These are phyloP conservation scores for Avena insularis DNA, from an alignment of 176 grass and related monocot genomes.

Conservation along the genomic window DNA sequence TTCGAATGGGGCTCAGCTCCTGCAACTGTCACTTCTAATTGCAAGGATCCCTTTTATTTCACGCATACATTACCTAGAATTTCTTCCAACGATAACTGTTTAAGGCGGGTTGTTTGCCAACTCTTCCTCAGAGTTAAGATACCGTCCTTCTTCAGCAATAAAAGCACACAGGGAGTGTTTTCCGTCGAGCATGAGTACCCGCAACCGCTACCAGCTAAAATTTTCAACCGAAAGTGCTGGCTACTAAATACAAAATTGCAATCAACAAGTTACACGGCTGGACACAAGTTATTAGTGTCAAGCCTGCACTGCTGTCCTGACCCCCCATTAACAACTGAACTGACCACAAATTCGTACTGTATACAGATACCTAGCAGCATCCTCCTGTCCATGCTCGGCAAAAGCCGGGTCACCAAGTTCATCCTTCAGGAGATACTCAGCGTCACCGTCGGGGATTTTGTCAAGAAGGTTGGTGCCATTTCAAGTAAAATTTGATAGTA, in stretches of 20 bases:
- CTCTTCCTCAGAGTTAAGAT: neutral
- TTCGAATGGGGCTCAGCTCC: too few species aligned
- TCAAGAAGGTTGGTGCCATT: constrained; percentile 62
- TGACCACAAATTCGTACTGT: constrained; percentile 14
- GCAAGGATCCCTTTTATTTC: too few species aligned
- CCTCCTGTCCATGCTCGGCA: constrained; percentile 72
- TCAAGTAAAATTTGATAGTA: neutral
- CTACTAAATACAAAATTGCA: constrained; percentile 46
- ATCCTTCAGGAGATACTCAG: constrained; percentile 74
- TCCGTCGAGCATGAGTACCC: constrained; percentile 35
- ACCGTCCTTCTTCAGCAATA: neutral
- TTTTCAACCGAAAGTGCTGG: constrained; percentile 43
- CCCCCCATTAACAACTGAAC: neutral
- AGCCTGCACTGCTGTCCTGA: constrained; percentile 33
- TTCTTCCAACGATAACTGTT: neutral
- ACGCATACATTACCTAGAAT: too few species aligned
- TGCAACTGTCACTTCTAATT: too few species aligned
- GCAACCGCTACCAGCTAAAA: constrained; percentile 34
- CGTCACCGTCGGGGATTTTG: constrained; percentile 63
- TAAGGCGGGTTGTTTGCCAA: constrained; percentile 3
- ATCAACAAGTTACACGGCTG: constrained; percentile 25
- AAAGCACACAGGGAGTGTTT: constrained; percentile 4
- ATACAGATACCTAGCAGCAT: constrained; percentile 73
- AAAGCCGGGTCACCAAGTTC: constrained; percentile 76
- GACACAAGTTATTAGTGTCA: constrained; percentile 16